Base-by-base conservation (phyloP, 1,284 basidiomycete genomes). In the Apiotrichum domesticum region DNA sequence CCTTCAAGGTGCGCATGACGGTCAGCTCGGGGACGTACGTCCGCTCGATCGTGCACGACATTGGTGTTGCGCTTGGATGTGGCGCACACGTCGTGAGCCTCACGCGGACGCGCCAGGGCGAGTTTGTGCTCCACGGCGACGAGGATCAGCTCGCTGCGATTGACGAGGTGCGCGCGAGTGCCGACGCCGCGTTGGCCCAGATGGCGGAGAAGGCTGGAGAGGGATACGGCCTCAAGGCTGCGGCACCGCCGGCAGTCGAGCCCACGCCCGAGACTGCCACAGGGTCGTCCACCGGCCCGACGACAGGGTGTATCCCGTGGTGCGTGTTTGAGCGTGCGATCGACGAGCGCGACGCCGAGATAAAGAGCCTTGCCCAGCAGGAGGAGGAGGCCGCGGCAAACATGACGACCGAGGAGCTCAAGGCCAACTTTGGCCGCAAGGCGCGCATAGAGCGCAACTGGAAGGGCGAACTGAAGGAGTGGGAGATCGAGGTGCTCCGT, bases 21-120 rank as follows among this genome's bases (percentile, higher is more conserved):
- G 94, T 96, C 8, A 91, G 90, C 14, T 88, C 88, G n/a, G 93
- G 93, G 32, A 97, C 93, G n/a, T 97, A 97, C 68, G 92, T 97
- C 47, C 86, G 93, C 51, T 90, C 87, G 2, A 86, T 96, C 63
- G 87, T 92, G 46, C 91, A 97, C 72, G 93, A 97, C 73, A 81
- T 97, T 21, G 89, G 87, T 7, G 84, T 86, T 62, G 83, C 85
- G 1, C 73, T 97, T 29, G 88, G 85, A 2, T 89, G 87, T 44
- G 88, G 88, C 4, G 93, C 90, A 0, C 91, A 94, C 71, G 91
- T 97, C 52, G 90, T 94, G 48, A 89, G 87, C 11, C 81, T 97
- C 57, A 88, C 85, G 11, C 84, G 94, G 29, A 86, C 86, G 15
- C 82, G 88, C 40, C 92, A 97, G 80, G 90, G 90, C 11, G 80